These are phyloP conservation scores for Annulohypoxylon moriforme DNA, from an alignment of 495 filamentous ascomycete species.

Conservation along the genomic window DNA sequence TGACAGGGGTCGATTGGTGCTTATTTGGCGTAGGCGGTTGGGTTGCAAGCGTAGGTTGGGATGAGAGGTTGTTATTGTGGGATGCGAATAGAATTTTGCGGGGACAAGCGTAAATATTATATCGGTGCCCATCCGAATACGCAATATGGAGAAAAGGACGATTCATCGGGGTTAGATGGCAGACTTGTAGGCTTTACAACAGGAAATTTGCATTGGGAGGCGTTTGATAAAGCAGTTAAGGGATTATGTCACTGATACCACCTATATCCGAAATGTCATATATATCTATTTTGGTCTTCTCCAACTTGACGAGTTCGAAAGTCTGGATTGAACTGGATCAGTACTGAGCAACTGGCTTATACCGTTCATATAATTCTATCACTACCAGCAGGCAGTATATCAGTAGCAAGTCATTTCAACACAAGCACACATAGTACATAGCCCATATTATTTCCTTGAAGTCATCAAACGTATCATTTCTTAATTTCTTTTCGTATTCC, in stretches of 20 bases:
- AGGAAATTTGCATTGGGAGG: constrained; percentile 45
- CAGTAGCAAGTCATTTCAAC: not conserved
- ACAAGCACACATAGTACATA: not conserved
- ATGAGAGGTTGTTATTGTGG: constrained; percentile 90
- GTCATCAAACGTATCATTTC: constrained; percentile 5
- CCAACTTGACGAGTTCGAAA: not conserved
- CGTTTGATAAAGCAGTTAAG: constrained; percentile 32
- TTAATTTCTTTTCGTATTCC: constrained; percentile 3
- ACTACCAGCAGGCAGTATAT: not conserved
- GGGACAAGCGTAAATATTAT: constrained; percentile 20
- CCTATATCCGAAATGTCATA: constrained; percentile 10
- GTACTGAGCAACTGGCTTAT: too few species aligned
- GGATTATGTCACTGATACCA: constrained; percentile 23
- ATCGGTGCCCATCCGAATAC: not conserved
- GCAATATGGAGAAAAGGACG: not conserved
- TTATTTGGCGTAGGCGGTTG: constrained; percentile 94
- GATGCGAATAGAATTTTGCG: constrained; percentile 71
- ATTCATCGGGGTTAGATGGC: not conserved
- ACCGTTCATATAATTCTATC: too few species aligned
- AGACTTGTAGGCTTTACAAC: not conserved
- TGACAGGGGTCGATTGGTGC: constrained; percentile 98
- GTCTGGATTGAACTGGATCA: too few species aligned
- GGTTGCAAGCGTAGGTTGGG: constrained; percentile 94
- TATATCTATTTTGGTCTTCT: constrained; percentile 6
- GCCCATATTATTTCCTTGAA: not conserved